Evolutionary conservation across 306 rosid genomes (phyloP), one percentile per base, ranked within the genome.

Genomic region (Cucumis hystrix): DNA sequence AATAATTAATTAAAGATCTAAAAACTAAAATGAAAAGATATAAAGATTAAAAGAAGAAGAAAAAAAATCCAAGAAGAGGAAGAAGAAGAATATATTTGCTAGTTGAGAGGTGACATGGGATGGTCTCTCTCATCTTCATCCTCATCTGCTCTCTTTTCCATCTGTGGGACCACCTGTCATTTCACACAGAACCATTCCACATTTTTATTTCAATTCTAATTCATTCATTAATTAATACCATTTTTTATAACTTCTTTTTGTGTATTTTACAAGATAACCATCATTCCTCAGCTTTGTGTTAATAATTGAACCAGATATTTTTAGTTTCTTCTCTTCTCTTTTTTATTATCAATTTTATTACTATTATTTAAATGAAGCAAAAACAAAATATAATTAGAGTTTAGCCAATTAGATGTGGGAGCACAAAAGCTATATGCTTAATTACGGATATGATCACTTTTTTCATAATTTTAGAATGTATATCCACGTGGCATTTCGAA

Each of bases 141-240:
- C 49, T 67, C 74, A 4, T 5, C 83, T n/a, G 66, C 77, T 81
- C 67, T 86, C 47, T 47, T 76, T 63, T 83, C 82, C 62, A 83
- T 71, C n/a, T 84, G 91, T 60, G 96, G 96, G 82, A 91, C 96
- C 83, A 91, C 96, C 96, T 91, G 90, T 57, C 64, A 62, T 70
- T 13, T 59, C 58, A 75, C 62, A 73, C 45, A 72, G 23, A 28
- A 23, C 14, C 62, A 72, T 28, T 3, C 12, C 25, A 4, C 30
- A 28, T 28, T 52, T 72, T 67, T 21, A 45, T 69, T 21, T 69
- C 13, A 33, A 33, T 33, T 33, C 5, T 2, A 33, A 65, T 8
- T 67, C 3, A 67, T 20, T 43, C 0, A 37, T 66, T 21, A 2
- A 2, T 18, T 5, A 66, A 33, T 6, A 6, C 14, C 6, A 30